These are phyloP conservation scores for Neopestalotiopsis rosae DNA, from an alignment of 2,329 filamentous ascomycete genomes.

Conservation along the genomic window DNA sequence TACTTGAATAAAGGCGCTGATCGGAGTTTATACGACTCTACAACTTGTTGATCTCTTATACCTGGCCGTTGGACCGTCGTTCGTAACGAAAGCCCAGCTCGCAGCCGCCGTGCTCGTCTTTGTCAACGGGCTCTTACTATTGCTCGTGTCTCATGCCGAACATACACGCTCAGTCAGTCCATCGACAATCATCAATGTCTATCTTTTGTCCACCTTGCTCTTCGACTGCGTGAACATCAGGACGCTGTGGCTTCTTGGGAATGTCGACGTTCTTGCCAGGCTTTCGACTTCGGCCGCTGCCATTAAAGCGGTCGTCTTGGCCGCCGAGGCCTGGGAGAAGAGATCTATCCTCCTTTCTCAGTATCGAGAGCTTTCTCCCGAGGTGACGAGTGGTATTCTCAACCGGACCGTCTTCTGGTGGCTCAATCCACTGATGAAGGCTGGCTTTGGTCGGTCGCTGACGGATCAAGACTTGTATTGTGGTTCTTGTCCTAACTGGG, in stretches of 20 bases:
- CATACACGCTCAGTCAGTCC: constrained; percentile 18
- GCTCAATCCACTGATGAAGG: constrained; percentile 31
- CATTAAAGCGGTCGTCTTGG: constrained; percentile 27
- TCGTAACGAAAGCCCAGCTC: constrained; percentile 2
- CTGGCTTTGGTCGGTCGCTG: constrained; percentile 31
- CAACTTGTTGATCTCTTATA: not conserved
- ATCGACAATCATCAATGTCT: constrained; percentile 19
- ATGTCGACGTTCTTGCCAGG: constrained; percentile 21
- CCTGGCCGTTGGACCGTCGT: not conserved
- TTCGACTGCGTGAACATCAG: constrained; percentile 17
- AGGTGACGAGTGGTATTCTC: constrained; percentile 29
- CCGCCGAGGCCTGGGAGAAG: constrained; percentile 33
- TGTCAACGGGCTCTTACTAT: constrained; percentile 12
- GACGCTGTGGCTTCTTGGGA: constrained; percentile 19
- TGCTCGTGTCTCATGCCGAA: constrained; percentile 18
- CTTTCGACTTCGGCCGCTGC: constrained; percentile 29
- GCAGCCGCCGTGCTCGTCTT: constrained; percentile 16
- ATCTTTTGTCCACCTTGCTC: constrained; percentile 25
- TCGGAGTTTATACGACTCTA: not conserved
- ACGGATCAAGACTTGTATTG: constrained; percentile 28
- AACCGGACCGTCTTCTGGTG: constrained; percentile 35
- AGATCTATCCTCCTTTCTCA: constrained; percentile 27
- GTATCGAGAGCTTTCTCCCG: constrained; percentile 28
- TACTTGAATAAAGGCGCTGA: not conserved
- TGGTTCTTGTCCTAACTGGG: constrained; percentile 35